Evolutionary conservation across 23 red algal genomes (phyloP).

Genomic region (Gracilaria domingensis): DNA sequence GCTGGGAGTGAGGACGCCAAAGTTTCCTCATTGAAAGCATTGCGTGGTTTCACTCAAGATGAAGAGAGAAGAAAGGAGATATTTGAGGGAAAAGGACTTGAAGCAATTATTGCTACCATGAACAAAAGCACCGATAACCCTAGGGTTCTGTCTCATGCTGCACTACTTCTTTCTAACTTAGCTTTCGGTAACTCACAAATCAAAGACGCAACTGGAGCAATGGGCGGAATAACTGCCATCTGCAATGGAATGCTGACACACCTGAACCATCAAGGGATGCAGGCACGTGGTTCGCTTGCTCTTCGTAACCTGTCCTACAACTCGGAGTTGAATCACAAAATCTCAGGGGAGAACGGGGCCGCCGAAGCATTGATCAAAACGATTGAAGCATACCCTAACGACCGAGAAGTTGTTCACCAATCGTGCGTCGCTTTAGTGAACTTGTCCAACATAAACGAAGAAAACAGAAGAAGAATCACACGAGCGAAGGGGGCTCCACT

Average conservation of each 20-base stretch:
- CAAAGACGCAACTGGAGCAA: slow-evolving; percentile 59
- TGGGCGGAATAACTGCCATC: slow-evolving; percentile 73
- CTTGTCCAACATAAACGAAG: slow-evolving; percentile 69
- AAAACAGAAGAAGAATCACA: slow-evolving; percentile 58
- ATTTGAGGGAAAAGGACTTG: slow-evolving; percentile 50
- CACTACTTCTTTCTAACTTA: slow-evolving; percentile 73
- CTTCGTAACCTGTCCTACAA: slow-evolving; percentile 70
- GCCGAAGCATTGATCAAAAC: slow-evolving; percentile 48
- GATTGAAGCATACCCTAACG: slow-evolving; percentile 40
- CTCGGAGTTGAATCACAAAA: slow-evolving; percentile 60
- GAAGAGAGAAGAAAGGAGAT: slow-evolving; percentile 63
- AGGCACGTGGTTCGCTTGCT: slow-evolving; percentile 75
- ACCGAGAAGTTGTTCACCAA: slow-evolving; percentile 81
- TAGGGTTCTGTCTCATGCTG: slow-evolving; percentile 52
- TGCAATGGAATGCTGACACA: slow-evolving; percentile 62
- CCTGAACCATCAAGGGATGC: slow-evolving; percentile 59
- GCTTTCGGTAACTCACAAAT: slow-evolving; percentile 65
- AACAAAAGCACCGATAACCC: not conserved
- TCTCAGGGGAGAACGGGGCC: slow-evolving; percentile 48
- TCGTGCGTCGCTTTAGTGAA: slow-evolving; percentile 77
- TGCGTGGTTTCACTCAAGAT: slow-evolving; percentile 68
- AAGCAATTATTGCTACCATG: slow-evolving; percentile 57
- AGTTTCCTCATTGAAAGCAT: slow-evolving; percentile 59
- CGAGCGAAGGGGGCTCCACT: slow-evolving; percentile 44
- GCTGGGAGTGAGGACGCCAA: slow-evolving; percentile 51